A percentile compares a stretch with the other conserved stretches of the same genome.
Conservation (phyloP, 192 early-diverging fungal genomes). For the Backusella westeae region DNA sequence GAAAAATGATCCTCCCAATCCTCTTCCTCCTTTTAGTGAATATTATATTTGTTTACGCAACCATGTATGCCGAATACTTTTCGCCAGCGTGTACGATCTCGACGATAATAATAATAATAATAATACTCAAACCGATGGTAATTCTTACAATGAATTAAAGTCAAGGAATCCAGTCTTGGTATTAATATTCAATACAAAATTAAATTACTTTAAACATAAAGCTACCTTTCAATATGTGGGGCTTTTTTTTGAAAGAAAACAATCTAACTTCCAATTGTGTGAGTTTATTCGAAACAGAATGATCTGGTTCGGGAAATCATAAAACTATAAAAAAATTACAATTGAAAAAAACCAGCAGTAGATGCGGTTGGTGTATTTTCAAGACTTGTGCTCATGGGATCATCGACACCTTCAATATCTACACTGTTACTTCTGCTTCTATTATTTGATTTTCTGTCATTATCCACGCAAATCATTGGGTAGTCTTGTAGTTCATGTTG, state of each 20-base stretch:
- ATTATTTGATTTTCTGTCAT: neutral
- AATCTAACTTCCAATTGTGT: neutral
- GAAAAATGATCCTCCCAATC: too few relatives aligned
- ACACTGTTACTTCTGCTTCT: neutral
- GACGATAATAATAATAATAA: neutral
- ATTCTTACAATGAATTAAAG: neutral
- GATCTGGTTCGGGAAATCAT: neutral
- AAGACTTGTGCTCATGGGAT: slow-evolving; percentile 3
- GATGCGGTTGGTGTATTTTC: neutral
- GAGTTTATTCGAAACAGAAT: neutral
- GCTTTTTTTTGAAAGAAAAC: neutral
- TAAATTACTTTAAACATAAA: neutral
- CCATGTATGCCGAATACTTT: too few relatives aligned
- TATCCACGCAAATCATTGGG: neutral
- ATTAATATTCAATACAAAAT: neutral
- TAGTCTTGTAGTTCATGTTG: neutral
- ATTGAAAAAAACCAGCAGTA: neutral
- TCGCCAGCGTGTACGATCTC: neutral
- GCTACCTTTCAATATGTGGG: neutral
- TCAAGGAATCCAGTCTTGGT: neutral
- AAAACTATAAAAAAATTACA: neutral
- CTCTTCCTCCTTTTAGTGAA: too few relatives aligned
- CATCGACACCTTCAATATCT: neutral
- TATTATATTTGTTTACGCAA: too few relatives aligned
- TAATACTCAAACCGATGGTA: neutral